Base-by-base conservation (phyloP, 345 rosid species). In the Euclidium syriacum region DNA sequence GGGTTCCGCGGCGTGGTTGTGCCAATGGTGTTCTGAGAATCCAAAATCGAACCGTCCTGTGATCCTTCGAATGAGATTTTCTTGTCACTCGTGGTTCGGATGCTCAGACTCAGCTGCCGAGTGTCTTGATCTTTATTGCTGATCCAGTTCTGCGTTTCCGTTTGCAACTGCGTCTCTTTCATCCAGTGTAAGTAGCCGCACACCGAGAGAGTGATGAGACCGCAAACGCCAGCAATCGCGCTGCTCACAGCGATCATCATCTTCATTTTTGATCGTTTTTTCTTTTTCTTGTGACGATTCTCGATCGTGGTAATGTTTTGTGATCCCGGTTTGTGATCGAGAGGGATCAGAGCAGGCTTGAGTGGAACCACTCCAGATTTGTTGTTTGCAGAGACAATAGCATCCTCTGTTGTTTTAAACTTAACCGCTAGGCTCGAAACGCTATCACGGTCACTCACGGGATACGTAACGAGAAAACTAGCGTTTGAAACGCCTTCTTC, bases 41-140 rank as follows among this genome's bases (percentile, higher is more conserved):
- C 87, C 34, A 67, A 54, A 9, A 77, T 60, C 0, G 71, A 50
- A 20, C 71, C 72, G 38, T 77, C 73, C 17, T 86, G 90, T 6
- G 88, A 91, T 29, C 90, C 94, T 24, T 84, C 96, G 11, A 88
- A 88, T 0, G 96, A 88, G 18, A 86, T 80, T 73, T 88, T 88
- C 79, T 91, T 91, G 63, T 88, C 87, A 30, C 92, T 86, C 1
- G 86, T 77, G 30, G 96, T 88, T 62, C 92, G 68, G 73, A 86
- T 81, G 62, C 95, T 91, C 54, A 81, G 76, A 49, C 81, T 81
- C 26, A 83, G 92, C 77, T 86, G 92, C 57, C 85, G 82, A 19
- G 85, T 74, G 81, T 91, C 96, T 5, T 70, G 70, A 24, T 71
- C 75, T 64, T 71, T 72, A 8, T 52, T 52, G 67, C 51, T 57